A percentile compares a stretch with the other conserved stretches of the same genome.
Evolutionary conservation across 305 asterid species (phyloP).

Genomic region (Fraxinus sp.): DNA sequence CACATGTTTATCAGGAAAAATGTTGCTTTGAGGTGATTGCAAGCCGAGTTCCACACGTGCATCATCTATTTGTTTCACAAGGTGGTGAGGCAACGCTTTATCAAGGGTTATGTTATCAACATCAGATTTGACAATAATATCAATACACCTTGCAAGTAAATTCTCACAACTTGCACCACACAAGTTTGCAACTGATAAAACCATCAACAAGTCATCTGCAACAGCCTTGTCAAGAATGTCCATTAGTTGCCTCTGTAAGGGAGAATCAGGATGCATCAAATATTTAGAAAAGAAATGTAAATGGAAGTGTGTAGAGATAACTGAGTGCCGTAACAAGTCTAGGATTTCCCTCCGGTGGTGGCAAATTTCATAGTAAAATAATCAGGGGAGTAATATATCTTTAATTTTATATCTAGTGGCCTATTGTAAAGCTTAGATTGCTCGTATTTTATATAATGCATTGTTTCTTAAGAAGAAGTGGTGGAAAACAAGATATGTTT

Average conservation of each 20-base stretch:
- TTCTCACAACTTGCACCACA: slow-evolving; percentile 59
- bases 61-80: slow-evolving; percentile 58
- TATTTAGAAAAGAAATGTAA: slow-evolving; percentile 21
- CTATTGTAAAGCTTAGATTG: background rate
- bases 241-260: slow-evolving; percentile 61
- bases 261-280: slow-evolving; percentile 18
- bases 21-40: slow-evolving; percentile 42
- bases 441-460: background rate
- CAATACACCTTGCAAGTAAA: slow-evolving; percentile 55
- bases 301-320: slow-evolving; percentile 5
- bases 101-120: slow-evolving; percentile 75
- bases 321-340: background rate
- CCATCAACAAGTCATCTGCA: slow-evolving; percentile 70
- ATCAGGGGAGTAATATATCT: background rate
- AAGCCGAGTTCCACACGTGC: slow-evolving; percentile 55
- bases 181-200: slow-evolving; percentile 61
- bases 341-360: slow-evolving; percentile 7
- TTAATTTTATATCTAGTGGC: background rate
- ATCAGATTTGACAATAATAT: slow-evolving; percentile 78
- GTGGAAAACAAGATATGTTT: background rate
- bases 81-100: slow-evolving; percentile 65
- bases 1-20: slow-evolving; percentile 72
- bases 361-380: background rate
- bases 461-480: background rate
- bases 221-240: slow-evolving; percentile 69